A percentile compares a stretch with the other conserved stretches of the same genome.
Conservation (phyloP, 805 yeast genomes). For the Candida ulmi region DNA sequence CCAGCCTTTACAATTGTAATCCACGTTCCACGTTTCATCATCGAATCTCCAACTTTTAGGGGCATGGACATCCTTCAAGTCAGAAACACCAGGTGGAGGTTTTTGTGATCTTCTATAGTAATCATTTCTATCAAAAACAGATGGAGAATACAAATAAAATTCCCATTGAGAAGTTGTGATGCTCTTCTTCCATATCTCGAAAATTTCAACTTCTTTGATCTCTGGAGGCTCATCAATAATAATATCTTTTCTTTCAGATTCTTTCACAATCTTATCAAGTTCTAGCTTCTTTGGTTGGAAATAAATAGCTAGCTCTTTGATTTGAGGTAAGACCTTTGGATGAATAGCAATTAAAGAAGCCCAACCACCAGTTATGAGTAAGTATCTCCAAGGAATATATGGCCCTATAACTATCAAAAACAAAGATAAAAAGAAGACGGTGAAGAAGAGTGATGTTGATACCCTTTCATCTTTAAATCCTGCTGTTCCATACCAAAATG, state of each 20-base stretch:
- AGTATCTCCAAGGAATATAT: slow-evolving; percentile 58
- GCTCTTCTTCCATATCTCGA: slow-evolving; percentile 66
- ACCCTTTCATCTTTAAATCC: slow-evolving; percentile 65
- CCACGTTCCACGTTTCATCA: slow-evolving; percentile 61
- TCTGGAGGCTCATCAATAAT: slow-evolving; percentile 69
- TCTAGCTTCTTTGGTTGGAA: slow-evolving; percentile 24
- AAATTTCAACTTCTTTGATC: slow-evolving; percentile 61
- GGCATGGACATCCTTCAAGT: slow-evolving; percentile 50
- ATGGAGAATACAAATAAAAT: slow-evolving; percentile 49
- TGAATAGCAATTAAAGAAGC: slow-evolving; percentile 43
- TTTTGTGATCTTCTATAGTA: slow-evolving; percentile 39
- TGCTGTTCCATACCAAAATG: slow-evolving; percentile 53
- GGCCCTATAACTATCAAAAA: slow-evolving; percentile 38
- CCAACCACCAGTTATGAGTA: slow-evolving; percentile 61
- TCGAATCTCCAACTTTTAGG: slow-evolving; percentile 76
- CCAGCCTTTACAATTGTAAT: slow-evolving; percentile 49
- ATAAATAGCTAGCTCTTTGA: slow-evolving; percentile 18
- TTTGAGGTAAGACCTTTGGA: slow-evolving; percentile 40
- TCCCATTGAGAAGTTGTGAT: slow-evolving; percentile 57
- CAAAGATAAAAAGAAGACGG: slow-evolving; percentile 32
- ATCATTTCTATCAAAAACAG: slow-evolving; percentile 48
- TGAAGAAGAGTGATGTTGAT: slow-evolving; percentile 55
- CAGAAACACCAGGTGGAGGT: slow-evolving; percentile 60
- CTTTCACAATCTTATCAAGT: slow-evolving; percentile 27
- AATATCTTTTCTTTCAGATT: slow-evolving; percentile 42